Evolutionary conservation across 2,329 filamentous ascomycete species (phyloP), one percentile per base, ranked within the genome.

Genomic region (Aspergillus fructus): DNA sequence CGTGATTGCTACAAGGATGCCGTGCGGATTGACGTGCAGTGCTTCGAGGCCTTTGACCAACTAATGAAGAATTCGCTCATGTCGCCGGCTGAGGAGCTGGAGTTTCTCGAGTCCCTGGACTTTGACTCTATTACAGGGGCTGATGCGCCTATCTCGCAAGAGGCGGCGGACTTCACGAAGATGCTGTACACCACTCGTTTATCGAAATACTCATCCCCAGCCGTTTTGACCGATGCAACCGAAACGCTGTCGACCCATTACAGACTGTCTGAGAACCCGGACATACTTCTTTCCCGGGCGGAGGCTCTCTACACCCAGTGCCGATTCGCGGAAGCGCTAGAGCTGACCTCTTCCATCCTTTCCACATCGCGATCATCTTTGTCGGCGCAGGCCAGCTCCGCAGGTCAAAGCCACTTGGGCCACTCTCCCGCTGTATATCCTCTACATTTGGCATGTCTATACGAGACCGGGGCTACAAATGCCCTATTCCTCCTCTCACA

Each of bases 1-100:
- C 97, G 97, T 74, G 93, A 97, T 68, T 97, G 94, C 78, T 99
- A 97, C 82, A 97, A 97, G 78, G 91, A 96, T 68, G 94, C 94
- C 2, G 92, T 97, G 46, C 87, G 90, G 60, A 97, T 99, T 69
- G 94, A 99, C 71, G 93, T 97, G 3, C 93, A 96, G 74, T 99
- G 94, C 76, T 97, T 96, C 71, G 94, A 99, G 75, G 94, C 94
- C 0, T 97, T 99, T 70, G 93, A 97, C 67, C 93, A 97, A 78
- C 84, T 99, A 55, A 97, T 97, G 87, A 91, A 92, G 77, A 99
- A 99, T 77, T 90, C 90, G 19, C 82, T 99, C 60, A 89, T 99
- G 85, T 85, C 85, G 21, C 92, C 93, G 0, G 87, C 90, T 37
- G 93, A 97, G 74, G 93, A 97, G 71, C 91, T 93, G 84, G 84